Evolutionary conservation across 306 rosid species (phyloP).

Genomic region (Senna siamea): DNA sequence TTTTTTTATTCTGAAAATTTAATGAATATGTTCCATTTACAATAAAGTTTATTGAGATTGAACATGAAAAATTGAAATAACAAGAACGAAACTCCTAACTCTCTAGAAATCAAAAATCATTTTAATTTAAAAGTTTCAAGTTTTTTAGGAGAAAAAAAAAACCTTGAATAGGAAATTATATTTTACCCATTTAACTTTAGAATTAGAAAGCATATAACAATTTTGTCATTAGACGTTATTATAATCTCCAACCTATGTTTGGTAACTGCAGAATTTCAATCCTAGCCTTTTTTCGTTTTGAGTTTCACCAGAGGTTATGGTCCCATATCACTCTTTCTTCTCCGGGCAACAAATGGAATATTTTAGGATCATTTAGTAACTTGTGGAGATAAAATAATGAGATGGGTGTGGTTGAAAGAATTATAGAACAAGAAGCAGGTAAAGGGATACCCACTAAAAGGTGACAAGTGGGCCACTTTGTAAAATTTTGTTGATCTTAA

Average conservation of each 20-base stretch:
- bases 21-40: no score
- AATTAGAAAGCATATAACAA: no score
- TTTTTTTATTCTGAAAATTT: no score
- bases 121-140: no score
- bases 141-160: no score
- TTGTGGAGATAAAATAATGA: constrained; percentile 55
- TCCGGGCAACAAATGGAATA: constrained; percentile 39
- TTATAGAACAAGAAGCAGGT: constrained; percentile 40
- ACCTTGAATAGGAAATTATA: no score
- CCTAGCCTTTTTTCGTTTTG: constrained; percentile 37
- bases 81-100: no score
- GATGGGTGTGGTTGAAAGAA: constrained; percentile 46
- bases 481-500: constrained; percentile 33
- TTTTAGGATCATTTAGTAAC: constrained; percentile 34
- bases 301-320: constrained; percentile 38
- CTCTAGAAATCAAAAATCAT: no score
- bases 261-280: constrained; percentile 33
- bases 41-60: not conserved
- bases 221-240: no score
- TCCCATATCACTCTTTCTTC: constrained; percentile 41
- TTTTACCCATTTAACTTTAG: no score
- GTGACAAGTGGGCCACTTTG: constrained; percentile 53
- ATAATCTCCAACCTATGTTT: not conserved
- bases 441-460: constrained; percentile 37
- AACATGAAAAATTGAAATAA: not conserved